Evolutionary conservation across 257 asterid species (phyloP), one percentile per base, ranked within the genome.

Genomic region (Osmanthus fragrans): DNA sequence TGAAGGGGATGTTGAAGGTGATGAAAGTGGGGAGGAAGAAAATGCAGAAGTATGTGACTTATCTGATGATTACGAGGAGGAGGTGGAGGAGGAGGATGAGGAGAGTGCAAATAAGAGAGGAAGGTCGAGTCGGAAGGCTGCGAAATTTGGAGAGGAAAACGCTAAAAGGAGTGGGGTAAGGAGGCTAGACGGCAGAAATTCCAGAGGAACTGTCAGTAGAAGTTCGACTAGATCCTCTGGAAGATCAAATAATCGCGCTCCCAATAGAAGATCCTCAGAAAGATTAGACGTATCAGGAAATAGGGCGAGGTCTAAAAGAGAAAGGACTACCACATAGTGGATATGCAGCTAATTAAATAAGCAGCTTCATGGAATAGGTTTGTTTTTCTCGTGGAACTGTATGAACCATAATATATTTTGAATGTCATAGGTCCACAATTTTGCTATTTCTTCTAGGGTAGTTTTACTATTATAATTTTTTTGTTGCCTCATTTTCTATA

Each of bases 21-120:
- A 37, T 72, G 89, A 84, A 71, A 81, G 67, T 36, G 83, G 12
- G 30, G 90, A 77, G 75, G 89, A 84, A 80, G 92, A 77, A 32
- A 77, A 79, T 64, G 91, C 70, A 36, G 90, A 85, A 73, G 64
- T 71, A 68, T 4, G 42, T 63, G 86, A 75, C 45, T 80, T 80
- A 21, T 75, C 83, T 2, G 84, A 81, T 63, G 86, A 80, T 3
- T 76, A 78, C 18, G 86, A 79, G 29, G 82, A 70, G 42, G 82
- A 80, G 37, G 89, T 82, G 39, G 86, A 78, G 7, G 83, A 86
- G 7, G 83, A 70, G 56, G 82, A 82, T 66, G 84, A 34, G 6
- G 76, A 73, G n/a, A 65, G 33, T 73, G 77, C 68, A 54, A 72
- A 18, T 45, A 60, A 69, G 69, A 75, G 81, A 74, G 84, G 81